Conservation (phyloP, 495 filamentous ascomycete species). For the Astrothelium macrocarpum region DNA sequence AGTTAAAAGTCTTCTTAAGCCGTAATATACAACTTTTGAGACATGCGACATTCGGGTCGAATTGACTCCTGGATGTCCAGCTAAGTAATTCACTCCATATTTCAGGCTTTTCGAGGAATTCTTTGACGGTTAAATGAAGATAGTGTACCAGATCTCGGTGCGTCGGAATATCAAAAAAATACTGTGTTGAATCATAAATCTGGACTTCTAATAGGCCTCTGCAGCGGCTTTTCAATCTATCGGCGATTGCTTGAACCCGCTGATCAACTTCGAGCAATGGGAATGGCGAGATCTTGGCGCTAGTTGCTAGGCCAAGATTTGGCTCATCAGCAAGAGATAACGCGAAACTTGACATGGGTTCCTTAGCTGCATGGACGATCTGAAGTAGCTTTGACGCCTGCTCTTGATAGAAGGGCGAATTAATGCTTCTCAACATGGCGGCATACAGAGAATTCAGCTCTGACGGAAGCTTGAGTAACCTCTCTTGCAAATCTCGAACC, state of each 20-base stretch:
- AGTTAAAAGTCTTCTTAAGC: not conserved
- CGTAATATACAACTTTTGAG: not conserved
- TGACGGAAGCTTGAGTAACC: not conserved
- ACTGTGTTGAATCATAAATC: not conserved
- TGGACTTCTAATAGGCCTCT: not conserved
- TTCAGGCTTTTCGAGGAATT: not conserved
- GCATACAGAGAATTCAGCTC: not conserved
- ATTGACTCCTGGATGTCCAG: not conserved
- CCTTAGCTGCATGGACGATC: not conserved
- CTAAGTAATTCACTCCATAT: not conserved
- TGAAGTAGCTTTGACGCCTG: not conserved
- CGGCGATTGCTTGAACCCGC: not conserved
- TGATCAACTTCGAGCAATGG: not conserved
- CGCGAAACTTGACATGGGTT: not conserved
- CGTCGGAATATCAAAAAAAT: not conserved
- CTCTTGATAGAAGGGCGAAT: not conserved
- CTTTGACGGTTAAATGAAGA: constrained; percentile 3
- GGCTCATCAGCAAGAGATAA: not conserved
- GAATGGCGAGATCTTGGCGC: not conserved
- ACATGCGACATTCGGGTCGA: not conserved
- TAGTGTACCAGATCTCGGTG: not conserved
- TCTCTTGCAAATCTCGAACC: not conserved
- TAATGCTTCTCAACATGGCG: not conserved
- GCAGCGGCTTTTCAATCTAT: not conserved
- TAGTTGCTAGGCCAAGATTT: not conserved